A percentile compares a stretch with the other conserved stretches of the same genome.
Evolutionary conservation across 768 basidiomycete species (phyloP).

Genomic region (Boletus insuetus): DNA sequence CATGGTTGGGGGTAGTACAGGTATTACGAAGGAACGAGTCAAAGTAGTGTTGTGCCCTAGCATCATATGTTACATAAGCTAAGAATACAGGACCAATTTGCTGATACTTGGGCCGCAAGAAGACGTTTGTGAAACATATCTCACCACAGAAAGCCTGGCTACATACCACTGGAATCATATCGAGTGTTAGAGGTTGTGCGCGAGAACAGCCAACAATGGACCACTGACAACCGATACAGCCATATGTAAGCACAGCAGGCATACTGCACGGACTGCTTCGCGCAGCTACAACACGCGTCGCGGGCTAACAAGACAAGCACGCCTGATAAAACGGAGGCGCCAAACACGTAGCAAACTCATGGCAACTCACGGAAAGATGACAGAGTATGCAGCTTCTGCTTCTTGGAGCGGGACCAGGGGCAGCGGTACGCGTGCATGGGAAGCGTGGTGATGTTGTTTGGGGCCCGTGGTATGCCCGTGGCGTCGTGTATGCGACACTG

Average conservation of each 20-base stretch:
- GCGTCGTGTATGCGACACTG: background rate
- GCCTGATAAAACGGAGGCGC: conserved; percentile 4
- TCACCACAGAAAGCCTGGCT: no score
- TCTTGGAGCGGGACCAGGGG: conserved; percentile 24
- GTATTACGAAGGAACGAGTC: background rate
- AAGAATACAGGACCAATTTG: no score
- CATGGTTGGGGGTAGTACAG: conserved; percentile 34
- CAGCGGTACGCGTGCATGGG: conserved; percentile 17
- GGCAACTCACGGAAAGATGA: conserved; percentile 25
- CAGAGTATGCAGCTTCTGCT: conserved; percentile 27
- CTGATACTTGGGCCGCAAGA: no score
- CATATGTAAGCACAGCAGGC: background rate
- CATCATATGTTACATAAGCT: conserved; percentile 7
- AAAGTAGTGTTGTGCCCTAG: background rate
- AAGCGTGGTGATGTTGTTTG: conserved; percentile 1
- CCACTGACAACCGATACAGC: no score
- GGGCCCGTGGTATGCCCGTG: background rate
- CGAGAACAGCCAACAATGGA: background rate
- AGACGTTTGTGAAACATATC: no score
- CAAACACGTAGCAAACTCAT: background rate
- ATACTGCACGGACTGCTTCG: background rate
- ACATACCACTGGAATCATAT: no score
- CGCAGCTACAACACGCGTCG: background rate
- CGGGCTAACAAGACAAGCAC: background rate
- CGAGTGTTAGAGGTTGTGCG: background rate